These are phyloP conservation scores for Sugiyamaella xylanicola DNA, from an alignment of 1,139 yeast genomes.

Conservation along the genomic window DNA sequence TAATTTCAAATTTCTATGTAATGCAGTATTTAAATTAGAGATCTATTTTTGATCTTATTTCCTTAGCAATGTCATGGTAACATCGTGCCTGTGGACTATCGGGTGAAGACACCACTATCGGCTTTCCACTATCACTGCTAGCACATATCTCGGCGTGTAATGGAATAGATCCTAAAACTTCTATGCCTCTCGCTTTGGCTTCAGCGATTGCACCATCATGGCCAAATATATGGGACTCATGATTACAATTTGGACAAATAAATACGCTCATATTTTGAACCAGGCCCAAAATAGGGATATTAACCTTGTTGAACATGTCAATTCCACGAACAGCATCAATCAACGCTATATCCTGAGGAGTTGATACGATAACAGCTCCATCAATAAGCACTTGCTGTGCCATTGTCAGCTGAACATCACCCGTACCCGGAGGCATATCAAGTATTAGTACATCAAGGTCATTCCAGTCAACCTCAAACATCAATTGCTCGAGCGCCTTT, in stretches of 20 bases:
- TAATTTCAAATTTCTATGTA: neutral
- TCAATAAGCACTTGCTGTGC: slow-evolving; percentile 75
- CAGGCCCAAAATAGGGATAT: slow-evolving; percentile 74
- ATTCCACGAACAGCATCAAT: slow-evolving; percentile 83
- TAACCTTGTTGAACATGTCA: slow-evolving; percentile 71
- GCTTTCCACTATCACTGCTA: slow-evolving; percentile 66
- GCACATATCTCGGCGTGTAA: slow-evolving; percentile 62
- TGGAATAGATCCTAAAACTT: slow-evolving; percentile 68
- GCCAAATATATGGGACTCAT: slow-evolving; percentile 76
- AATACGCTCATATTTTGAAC: slow-evolving; percentile 84
- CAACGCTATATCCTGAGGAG: slow-evolving; percentile 85
- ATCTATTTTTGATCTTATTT: slow-evolving; percentile 22
- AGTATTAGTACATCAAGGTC: slow-evolving; percentile 66
- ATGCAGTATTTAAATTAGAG: slow-evolving; percentile 1
- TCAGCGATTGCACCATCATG: slow-evolving; percentile 62
- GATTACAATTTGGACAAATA: slow-evolving; percentile 73
- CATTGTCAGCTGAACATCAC: slow-evolving; percentile 81
- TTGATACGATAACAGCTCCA: slow-evolving; percentile 81
- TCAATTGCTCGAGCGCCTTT: slow-evolving; percentile 79
- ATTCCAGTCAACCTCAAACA: slow-evolving; percentile 82
- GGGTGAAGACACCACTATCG: slow-evolving; percentile 56
- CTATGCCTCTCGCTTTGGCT: slow-evolving; percentile 55
- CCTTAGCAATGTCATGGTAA: slow-evolving; percentile 36
- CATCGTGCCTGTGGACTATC: slow-evolving; percentile 36
- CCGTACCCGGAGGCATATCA: slow-evolving; percentile 94